phyloP scores from a whole-genome alignment of 1,284 basidiomycete genomes.

The Schizophyllum amplum region DNA sequence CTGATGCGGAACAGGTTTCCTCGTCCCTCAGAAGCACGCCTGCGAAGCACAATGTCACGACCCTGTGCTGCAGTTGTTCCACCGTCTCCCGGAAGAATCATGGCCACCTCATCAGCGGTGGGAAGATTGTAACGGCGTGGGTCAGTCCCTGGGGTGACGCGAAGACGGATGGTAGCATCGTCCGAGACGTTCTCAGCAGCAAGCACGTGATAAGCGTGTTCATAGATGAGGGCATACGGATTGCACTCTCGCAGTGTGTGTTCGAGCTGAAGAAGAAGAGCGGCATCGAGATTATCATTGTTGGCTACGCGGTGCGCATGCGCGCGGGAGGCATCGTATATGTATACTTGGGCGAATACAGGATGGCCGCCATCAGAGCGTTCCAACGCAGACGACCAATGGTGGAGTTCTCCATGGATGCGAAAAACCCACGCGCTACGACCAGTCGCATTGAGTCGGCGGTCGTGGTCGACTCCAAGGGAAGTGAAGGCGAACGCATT shows the following conservation, averaged over 20 bases:
- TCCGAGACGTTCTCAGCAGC: constrained; percentile 4
- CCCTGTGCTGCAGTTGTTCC: constrained; percentile 23
- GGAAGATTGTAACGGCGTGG: constrained; percentile 3
- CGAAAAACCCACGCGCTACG: constrained; percentile 18
- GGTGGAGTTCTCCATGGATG: constrained; percentile 19
- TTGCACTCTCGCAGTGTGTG: constrained; percentile 15
- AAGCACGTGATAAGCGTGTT: constrained; percentile 25
- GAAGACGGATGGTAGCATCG: constrained; percentile 17
- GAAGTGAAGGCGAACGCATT: constrained; percentile 23
- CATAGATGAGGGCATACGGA: constrained; percentile 23
- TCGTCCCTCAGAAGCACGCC: not conserved
- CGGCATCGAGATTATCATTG: constrained; percentile 10
- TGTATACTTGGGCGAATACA: constrained; percentile 23
- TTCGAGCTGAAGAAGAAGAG: constrained; percentile 21
- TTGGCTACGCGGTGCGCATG: constrained; percentile 11
- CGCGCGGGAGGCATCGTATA: constrained; percentile 21
- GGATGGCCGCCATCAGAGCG: constrained; percentile 13
- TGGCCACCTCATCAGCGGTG: constrained; percentile 8
- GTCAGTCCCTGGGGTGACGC: constrained; percentile 10
- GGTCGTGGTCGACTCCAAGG: constrained; percentile 15
- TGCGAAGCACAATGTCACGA: constrained; percentile 27
- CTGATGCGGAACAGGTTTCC: constrained; percentile 22
- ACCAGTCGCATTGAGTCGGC: constrained; percentile 6
- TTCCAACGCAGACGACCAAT: constrained; percentile 17
- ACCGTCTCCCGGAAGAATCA: constrained; percentile 9